These are phyloP conservation scores for Aspergillus texensis DNA, from an alignment of 2,329 filamentous ascomycete species.

Conservation along the genomic window DNA sequence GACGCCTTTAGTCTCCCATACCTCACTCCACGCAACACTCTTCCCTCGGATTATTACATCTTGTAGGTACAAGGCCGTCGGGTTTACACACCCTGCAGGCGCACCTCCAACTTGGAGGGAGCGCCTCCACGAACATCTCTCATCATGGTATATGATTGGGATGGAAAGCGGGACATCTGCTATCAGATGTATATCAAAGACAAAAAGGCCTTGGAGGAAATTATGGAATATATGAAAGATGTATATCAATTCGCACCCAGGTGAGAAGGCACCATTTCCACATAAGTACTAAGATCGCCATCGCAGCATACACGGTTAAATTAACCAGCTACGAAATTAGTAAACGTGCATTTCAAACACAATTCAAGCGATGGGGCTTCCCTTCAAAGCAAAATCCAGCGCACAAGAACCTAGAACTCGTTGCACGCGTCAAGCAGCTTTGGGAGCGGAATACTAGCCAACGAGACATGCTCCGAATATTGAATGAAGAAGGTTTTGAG, in stretches of 20 bases:
- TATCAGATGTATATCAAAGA: slow-evolving; percentile 77
- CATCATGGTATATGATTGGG: slow-evolving; percentile 64
- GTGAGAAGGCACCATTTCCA: slow-evolving; percentile 47
- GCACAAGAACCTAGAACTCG: slow-evolving; percentile 68
- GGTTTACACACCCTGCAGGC: slow-evolving; percentile 20
- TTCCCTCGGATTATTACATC: background rate
- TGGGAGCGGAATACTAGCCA: slow-evolving; percentile 76
- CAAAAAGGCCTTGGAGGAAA: slow-evolving; percentile 71
- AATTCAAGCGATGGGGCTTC: slow-evolving; percentile 79
- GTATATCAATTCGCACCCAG: slow-evolving; percentile 70
- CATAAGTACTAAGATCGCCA: background rate
- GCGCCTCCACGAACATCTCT: slow-evolving; percentile 18
- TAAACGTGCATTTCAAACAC: slow-evolving; percentile 74
- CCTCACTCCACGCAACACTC: slow-evolving; percentile 20
- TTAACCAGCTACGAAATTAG: slow-evolving; percentile 34
- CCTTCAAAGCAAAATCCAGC: slow-evolving; percentile 73
- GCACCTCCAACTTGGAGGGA: slow-evolving; percentile 31
- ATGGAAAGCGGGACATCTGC: slow-evolving; percentile 66
- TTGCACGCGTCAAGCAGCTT: slow-evolving; percentile 71
- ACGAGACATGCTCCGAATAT: slow-evolving; percentile 70
- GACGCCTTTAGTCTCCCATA: slow-evolving; percentile 25
- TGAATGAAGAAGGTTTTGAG: slow-evolving; percentile 72
- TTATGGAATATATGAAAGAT: slow-evolving; percentile 70
- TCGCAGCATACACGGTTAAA: background rate
- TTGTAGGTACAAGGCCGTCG: slow-evolving; percentile 3